Base-by-base conservation (phyloP, 805 yeast species). In the Candida namnaoensis region DNA sequence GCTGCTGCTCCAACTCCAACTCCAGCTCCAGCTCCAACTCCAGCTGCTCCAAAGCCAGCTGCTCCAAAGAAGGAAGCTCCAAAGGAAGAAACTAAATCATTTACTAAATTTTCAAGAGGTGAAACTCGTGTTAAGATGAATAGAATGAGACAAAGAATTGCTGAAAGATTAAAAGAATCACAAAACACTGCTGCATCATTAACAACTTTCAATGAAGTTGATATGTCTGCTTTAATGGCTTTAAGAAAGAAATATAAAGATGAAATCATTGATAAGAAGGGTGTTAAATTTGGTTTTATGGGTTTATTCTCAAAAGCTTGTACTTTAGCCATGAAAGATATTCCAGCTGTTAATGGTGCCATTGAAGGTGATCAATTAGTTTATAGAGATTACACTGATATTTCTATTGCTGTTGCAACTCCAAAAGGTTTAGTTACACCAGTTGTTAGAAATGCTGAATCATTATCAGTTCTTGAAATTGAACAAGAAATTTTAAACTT, bases 381-480 rank as follows among this genome's bases (percentile, higher is more conserved):
- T 35, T 93, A 79, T 76, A 84, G 96, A 70, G 99, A 93, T 68
- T 93, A 86, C 72, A 86, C 86, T 53, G 99, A 93, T 65, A 83
- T 93, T 51, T 87, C 96, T 34, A 72, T 93, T 58, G 99, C 99
- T 32, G 99, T 93, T 44, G 97, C 99, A 48, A 93, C 99, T 51
- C 98, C 99, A 63, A 93, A 93, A 77, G 99, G 99, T 61, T 78
- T 93, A 56, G 99, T 93, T 37, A 93, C 99, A 37, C 99, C 99
- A 47, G 90, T 93, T 50, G 88, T 93, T 42, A 87, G 99, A 76
- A 93, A 93, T 64, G 96, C 95, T 41, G 99, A 93, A 72, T 82
- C 95, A 27, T 69, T 85, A 52, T 76, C 88, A 38, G 85, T 93
- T 38, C 70, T 93, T 56, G 97, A 85, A 50, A 82, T 93, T 50